Conservation (phyloP, 176 grass and related monocot genomes). For the Elaeis guineensis region DNA sequence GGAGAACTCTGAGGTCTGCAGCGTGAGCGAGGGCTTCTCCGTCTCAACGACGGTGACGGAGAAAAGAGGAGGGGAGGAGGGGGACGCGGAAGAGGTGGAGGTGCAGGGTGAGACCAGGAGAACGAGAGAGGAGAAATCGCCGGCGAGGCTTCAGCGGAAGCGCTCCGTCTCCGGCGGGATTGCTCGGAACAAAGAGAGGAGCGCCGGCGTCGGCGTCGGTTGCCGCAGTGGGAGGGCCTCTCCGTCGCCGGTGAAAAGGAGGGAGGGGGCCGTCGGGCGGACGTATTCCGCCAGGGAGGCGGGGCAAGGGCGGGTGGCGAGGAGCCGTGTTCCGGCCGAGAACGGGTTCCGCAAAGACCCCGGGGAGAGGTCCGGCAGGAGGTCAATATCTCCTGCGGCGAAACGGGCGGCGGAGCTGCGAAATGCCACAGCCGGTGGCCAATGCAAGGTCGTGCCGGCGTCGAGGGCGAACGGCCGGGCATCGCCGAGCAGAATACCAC, state of each 20-base stretch:
- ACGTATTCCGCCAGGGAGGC: slow-evolving; percentile 34
- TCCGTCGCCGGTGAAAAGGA: slow-evolving; percentile 25
- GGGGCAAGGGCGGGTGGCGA: slow-evolving; percentile 25
- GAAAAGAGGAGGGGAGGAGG: not conserved
- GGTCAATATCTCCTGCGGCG: slow-evolving; percentile 9
- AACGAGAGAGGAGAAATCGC: slow-evolving; percentile 23
- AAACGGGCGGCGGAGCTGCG: too few species aligned
- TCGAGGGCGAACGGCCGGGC: slow-evolving; percentile 8
- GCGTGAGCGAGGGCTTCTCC: slow-evolving; percentile 20
- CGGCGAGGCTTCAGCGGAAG: slow-evolving; percentile 7
- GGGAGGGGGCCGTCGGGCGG: slow-evolving; percentile 27
- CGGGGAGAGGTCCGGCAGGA: slow-evolving; percentile 31
- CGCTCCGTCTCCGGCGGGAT: not conserved
- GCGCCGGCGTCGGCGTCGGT: slow-evolving; percentile 34
- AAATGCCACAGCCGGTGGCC: too few species aligned
- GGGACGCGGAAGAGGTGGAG: slow-evolving; percentile 1
- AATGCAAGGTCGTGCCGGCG: slow-evolving; percentile 7
- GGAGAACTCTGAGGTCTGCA: slow-evolving; percentile 10
- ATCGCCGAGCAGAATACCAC: not conserved
- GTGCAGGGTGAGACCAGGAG: slow-evolving; percentile 1
- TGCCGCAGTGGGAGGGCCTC: slow-evolving; percentile 51
- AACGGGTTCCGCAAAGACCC: slow-evolving; percentile 22
- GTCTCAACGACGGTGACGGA: slow-evolving; percentile 7
- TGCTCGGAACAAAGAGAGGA: slow-evolving; percentile 14
- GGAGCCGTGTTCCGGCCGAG: slow-evolving; percentile 11